phyloP scores from a whole-genome alignment of 73 alveolate species.

The Effrenium voratum region DNA sequence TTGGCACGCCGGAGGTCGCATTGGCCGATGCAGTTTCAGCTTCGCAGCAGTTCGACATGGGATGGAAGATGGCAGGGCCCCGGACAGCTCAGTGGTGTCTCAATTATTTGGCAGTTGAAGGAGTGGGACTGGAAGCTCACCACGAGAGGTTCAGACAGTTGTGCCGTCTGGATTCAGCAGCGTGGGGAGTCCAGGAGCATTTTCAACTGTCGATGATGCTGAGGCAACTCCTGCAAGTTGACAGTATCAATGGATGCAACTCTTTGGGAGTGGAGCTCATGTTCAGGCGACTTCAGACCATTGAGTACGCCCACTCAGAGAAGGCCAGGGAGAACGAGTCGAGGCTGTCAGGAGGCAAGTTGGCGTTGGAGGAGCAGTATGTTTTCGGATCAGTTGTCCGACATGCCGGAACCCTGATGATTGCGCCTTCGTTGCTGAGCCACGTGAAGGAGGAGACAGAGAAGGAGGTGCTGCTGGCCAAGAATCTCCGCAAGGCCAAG shows the following conservation, averaged over 20 bases:
- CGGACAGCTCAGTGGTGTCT: not conserved
- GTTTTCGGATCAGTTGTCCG: not conserved
- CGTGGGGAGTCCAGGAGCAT: conserved; percentile 19
- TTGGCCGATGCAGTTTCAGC: not conserved
- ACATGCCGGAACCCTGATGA: conserved; percentile 12
- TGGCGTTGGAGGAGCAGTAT: conserved; percentile 1
- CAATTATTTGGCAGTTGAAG: not conserved
- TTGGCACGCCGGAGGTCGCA: not conserved
- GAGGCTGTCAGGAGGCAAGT: not conserved
- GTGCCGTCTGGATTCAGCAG: not conserved
- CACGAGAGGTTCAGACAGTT: conserved; percentile 14
- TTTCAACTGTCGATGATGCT: not conserved
- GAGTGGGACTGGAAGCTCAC: conserved; percentile 5
- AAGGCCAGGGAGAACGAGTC: conserved; percentile 18
- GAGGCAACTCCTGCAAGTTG: conserved; percentile 1
- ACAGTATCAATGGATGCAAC: conserved; percentile 6
- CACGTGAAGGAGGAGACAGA: conserved; percentile 36
- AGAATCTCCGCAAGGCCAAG: not conserved
- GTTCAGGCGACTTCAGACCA: conserved; percentile 25
- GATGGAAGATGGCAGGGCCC: not conserved
- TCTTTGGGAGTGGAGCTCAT: not conserved
- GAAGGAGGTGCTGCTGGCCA: conserved; percentile 18
- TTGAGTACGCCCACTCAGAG: conserved; percentile 39
- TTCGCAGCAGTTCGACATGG: not conserved
- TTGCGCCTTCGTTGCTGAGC: not conserved